Conservation (phyloP, 208 protist genomes). For the Trypanosomatidae sp. region DNA sequence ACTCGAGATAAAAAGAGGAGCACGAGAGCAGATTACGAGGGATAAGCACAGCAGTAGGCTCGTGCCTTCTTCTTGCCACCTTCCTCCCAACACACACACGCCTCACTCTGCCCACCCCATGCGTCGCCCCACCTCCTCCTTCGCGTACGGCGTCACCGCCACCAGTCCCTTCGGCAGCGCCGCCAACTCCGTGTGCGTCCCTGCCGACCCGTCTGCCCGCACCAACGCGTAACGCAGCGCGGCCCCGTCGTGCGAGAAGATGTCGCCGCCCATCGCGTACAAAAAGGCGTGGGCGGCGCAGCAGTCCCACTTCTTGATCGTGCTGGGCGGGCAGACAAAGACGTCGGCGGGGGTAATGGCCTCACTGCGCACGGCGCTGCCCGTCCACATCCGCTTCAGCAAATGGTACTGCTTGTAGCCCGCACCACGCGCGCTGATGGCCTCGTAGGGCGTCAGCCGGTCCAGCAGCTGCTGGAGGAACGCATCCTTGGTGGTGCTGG, state of each 20-base stretch:
- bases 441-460: slow-evolving; percentile 28
- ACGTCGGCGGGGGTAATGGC: slow-evolving; percentile 35
- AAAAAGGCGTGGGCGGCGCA: slow-evolving; percentile 78
- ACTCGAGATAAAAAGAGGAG: too few relatives aligned
- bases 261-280: slow-evolving; percentile 53
- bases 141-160: slow-evolving; percentile 29
- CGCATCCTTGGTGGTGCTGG: slow-evolving; percentile 35
- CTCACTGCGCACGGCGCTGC: background rate
- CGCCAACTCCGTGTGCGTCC: too few relatives aligned
- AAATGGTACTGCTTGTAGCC: slow-evolving; percentile 64
- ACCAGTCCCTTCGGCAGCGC: slow-evolving; percentile 43
- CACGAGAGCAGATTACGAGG: too few relatives aligned
- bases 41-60: too few relatives aligned
- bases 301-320: slow-evolving; percentile 81
- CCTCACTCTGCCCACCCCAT: too few relatives aligned
- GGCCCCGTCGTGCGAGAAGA: slow-evolving; percentile 34
- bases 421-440: slow-evolving; percentile 33
- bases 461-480: slow-evolving; percentile 29
- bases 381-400: slow-evolving; percentile 28
- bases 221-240: slow-evolving; percentile 37
- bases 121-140: slow-evolving; percentile 32
- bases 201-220: background rate
- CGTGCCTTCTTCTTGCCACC: too few relatives aligned
- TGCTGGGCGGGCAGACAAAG: slow-evolving; percentile 52
- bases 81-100: too few relatives aligned